A percentile compares a stretch with the other conserved stretches of the same genome.
These are phyloP conservation scores for Aureobasidium sp. DNA, from an alignment of 2,329 filamentous ascomycete species.

Conservation along the genomic window DNA sequence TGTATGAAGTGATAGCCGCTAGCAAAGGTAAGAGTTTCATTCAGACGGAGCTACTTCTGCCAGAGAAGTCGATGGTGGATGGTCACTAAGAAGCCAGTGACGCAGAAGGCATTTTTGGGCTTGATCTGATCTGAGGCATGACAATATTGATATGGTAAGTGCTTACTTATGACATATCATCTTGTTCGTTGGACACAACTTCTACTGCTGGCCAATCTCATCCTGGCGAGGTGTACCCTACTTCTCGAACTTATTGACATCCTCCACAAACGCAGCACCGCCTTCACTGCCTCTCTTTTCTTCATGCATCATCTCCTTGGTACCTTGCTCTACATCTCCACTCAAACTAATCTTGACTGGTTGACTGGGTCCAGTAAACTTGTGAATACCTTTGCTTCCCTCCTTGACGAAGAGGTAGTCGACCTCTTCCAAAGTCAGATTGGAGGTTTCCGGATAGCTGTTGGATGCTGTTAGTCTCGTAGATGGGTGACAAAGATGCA, in stretches of 20 bases:
- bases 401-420: slow-evolving; percentile 32
- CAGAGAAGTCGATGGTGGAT: no score
- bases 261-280: neutral
- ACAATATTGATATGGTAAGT: no score
- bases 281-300: slow-evolving; percentile 5
- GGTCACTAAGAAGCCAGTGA: no score
- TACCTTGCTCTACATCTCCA: neutral
- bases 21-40: no score
- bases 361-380: slow-evolving; percentile 16
- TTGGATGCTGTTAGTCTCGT: neutral
- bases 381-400: slow-evolving; percentile 18
- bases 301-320: neutral
- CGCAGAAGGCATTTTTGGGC: no score
- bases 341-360: slow-evolving; percentile 21
- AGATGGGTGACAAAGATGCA: slow-evolving; percentile 32
- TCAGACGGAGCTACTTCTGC: no score
- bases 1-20: no score
- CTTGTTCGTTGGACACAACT: no score
- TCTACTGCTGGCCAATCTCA: no score
- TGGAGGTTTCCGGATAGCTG: slow-evolving; percentile 37
- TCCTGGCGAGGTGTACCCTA: neutral
- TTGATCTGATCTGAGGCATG: no score
- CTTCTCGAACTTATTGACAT: neutral
- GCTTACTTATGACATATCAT: no score
- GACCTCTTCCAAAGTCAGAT: slow-evolving; percentile 36